Percentiles rank a stretch among this genome's conserved stretches.
Evolutionary conservation across 768 basidiomycete genomes (phyloP).

Genomic region (Agrocybe pediades): DNA sequence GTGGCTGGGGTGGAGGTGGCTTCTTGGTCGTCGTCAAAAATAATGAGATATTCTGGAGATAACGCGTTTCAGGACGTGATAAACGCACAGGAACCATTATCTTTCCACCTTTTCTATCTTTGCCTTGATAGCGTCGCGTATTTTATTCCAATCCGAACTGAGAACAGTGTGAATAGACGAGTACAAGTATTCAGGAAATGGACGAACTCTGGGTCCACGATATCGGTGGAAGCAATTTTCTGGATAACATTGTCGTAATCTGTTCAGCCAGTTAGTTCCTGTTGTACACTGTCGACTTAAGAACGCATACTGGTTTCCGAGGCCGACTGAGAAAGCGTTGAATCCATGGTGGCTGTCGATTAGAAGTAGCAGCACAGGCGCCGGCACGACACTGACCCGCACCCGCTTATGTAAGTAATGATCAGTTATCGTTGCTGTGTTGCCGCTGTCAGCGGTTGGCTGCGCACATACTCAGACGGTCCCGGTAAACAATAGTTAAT

Average conservation of each 20-base stretch:
- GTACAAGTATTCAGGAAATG: slow-evolving; percentile 30
- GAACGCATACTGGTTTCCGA: not conserved
- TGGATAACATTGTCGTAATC: slow-evolving; percentile 56
- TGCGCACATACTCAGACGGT: too few relatives aligned
- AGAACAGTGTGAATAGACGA: slow-evolving; percentile 8
- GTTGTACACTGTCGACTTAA: not conserved
- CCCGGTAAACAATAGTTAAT: too few relatives aligned
- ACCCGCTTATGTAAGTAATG: not conserved
- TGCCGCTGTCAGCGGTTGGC: too few relatives aligned
- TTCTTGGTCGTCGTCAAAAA: slow-evolving; percentile 45
- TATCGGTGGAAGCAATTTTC: slow-evolving; percentile 66
- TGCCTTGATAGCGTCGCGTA: slow-evolving; percentile 73
- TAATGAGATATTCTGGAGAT: slow-evolving; percentile 47
- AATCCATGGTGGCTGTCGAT: not conserved
- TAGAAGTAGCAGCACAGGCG: not conserved
- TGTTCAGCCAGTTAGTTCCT: not conserved
- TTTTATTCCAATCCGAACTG: slow-evolving; percentile 69
- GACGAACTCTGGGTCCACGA: slow-evolving; percentile 52
- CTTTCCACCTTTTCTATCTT: slow-evolving; percentile 65
- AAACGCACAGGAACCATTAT: slow-evolving; percentile 13
- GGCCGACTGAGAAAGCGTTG: not conserved
- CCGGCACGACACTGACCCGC: too few relatives aligned
- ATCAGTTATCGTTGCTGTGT: not conserved
- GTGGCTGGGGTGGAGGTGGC: slow-evolving; percentile 38
- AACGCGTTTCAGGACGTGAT: slow-evolving; percentile 9